Base-by-base conservation (phyloP, 208 protist species). In the Leishmania martiniquensis region DNA sequence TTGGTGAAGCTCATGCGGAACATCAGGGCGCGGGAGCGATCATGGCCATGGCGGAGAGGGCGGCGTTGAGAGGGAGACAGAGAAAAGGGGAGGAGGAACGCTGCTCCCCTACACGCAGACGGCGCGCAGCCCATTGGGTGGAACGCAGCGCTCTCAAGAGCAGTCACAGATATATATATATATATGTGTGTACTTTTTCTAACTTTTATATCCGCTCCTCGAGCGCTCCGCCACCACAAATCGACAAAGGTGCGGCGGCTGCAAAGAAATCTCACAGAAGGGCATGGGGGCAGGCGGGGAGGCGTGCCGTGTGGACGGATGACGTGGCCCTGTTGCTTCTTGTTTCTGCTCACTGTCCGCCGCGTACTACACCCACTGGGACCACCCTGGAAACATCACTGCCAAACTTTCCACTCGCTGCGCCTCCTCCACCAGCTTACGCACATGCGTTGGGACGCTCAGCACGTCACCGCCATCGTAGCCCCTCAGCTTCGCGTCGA, bases 401-500 rank as follows among this genome's bases (percentile, higher is more conserved):
- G 90, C 81, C 1, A 97, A 82, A 7, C 84, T 71, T 44, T 94
- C 90, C 10, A 87, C 86, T 63, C 81, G 88, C 82, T 97, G 93
- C 55, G 93, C 91, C 39, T 82, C 80, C 65, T 89, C 85, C 39
- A 94, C 67, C 49, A 97, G 79, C 80, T 91, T 90, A 7, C 87
- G 83, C 73, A 93, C 89, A 44, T 96, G 92, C 62, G 89, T 89
- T 6, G 87, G 70, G 9, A 92, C 88, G 47, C 77, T 85, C 6
- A 95, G 81, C 34, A 85, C 52, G 37, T 96, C 92, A n/a, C 90
- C 91, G 39, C 82, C 81, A 34, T 95, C 89, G 78, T 91, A 88
- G 54, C 94, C 92, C 20, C 79, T 71, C 66, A 99, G 88, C 83
- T 99, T 99, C 55, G 95, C 89, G 0, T 86, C 83, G 22, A 98